Base-by-base conservation (phyloP, 2,329 filamentous ascomycete species). In the Zymoseptoria pseudotritici region DNA sequence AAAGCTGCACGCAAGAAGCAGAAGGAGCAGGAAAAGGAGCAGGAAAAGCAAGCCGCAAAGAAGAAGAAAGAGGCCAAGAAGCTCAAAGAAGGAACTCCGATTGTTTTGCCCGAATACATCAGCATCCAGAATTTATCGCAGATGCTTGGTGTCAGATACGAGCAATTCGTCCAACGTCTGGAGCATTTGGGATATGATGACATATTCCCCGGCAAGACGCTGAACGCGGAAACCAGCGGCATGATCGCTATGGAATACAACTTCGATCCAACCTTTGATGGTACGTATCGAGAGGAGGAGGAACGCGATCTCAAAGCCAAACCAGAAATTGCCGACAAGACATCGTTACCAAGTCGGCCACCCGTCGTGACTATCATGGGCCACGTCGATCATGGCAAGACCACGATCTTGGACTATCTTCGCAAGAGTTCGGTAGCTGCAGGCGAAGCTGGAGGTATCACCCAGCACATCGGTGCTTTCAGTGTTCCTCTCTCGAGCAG, bases 301-400 rank as follows among this genome's bases (percentile, higher is more conserved):
- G 85, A 87, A 53, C 79, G 85, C 52, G 93, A 99, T 73, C 76
- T 99, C 49, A 83, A 82, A 62, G 82, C 89, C 22, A 83, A 86
- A 10, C 87, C 91, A 1, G 77, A 81, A 24, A 83, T 85, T 60
- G 86, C 86, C 68, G 90, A 93, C 72, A 82, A 79, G 54, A 84
- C 88, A 0, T 67, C 74, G 13, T 75, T 97, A 7, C 91, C 91
- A 1, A 75, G 79, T 36, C 85, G 95, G 17, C 93, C 94, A 7
- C 95, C 94, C 0, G 91, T 99, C 42, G 92, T 99, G 49, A 97
- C 95, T 0, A 99, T 99, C 70, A 99, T 99, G 95, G 94, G 94
- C 2, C 94, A 99, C 66, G 94, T 99, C 68, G 95, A 99, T 72
- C 94, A 99, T 73, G 94, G 94, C 57, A 99, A 99, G 78, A 99